A percentile compares a stretch with the other conserved stretches of the same genome.
Evolutionary conservation across 2,329 filamentous ascomycete genomes (phyloP).

Genomic region (Metarhizium album): DNA sequence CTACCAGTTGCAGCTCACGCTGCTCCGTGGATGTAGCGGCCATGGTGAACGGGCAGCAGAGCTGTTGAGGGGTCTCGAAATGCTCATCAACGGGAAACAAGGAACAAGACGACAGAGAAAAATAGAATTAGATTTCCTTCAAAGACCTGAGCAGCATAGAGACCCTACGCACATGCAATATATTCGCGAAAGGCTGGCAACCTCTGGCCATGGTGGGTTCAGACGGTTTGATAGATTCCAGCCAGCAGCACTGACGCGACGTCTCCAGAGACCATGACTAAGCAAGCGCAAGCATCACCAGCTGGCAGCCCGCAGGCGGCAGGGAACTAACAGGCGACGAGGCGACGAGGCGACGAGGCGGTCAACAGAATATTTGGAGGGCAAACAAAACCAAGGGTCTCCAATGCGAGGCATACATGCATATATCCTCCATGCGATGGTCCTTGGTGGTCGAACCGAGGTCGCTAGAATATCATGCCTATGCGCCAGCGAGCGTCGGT

Average conservation of each 20-base stretch:
- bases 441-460: too few relatives aligned
- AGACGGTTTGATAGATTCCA: not conserved
- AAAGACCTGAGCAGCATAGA: not conserved
- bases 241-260: conserved; percentile 1
- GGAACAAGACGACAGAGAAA: not conserved
- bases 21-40: conserved; percentile 38
- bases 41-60: conserved; percentile 18
- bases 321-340: too few relatives aligned
- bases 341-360: too few relatives aligned
- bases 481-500: too few relatives aligned
- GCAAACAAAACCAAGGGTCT: too few relatives aligned
- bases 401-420: too few relatives aligned
- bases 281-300: not conserved
- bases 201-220: not conserved
- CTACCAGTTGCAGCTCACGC: conserved; percentile 70
- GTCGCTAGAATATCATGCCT: too few relatives aligned
- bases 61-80: not conserved
- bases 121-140: not conserved
- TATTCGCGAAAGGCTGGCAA: conserved; percentile 1
- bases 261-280: conserved; percentile 3
- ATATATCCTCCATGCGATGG: too few relatives aligned
- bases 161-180: not conserved
- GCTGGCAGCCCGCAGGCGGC: too few relatives aligned
- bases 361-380: too few relatives aligned
- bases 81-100: not conserved